These are phyloP conservation scores for Ceratorhiza oryzae-sativae DNA, from an alignment of 1,284 basidiomycete genomes.

Conservation along the genomic window DNA sequence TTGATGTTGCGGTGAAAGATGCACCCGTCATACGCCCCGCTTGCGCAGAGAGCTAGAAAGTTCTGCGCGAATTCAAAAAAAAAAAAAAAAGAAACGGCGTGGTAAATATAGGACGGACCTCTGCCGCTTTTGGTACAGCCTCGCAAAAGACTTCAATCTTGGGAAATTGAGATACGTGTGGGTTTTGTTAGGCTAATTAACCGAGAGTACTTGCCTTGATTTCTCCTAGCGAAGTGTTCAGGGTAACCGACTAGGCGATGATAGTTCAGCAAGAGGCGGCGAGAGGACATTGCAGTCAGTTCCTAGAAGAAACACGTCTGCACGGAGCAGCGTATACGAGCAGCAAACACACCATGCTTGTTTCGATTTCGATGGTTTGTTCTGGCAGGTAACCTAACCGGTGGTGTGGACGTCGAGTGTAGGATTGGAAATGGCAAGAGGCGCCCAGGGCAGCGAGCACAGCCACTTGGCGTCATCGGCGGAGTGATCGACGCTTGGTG, in stretches of 20 bases:
- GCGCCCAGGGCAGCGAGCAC: slow-evolving; percentile 1
- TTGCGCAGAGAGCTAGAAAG: slow-evolving; percentile 92
- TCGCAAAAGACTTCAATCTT: slow-evolving; percentile 98
- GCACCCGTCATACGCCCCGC: slow-evolving; percentile 85
- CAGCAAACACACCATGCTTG: slow-evolving; percentile 8
- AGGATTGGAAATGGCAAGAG: neutral
- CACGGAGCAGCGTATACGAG: neutral
- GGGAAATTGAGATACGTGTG: neutral
- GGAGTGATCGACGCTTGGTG: slow-evolving; percentile 19
- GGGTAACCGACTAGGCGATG: slow-evolving; percentile 80
- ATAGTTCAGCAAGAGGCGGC: neutral
- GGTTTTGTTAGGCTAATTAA: neutral
- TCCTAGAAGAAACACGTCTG: neutral
- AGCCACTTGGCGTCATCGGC: neutral
- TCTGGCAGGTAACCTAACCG: neutral
- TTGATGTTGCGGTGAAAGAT: slow-evolving; percentile 94
- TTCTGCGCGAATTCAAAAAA: too few relatives aligned
- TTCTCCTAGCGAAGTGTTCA: slow-evolving; percentile 93
- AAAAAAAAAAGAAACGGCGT: too few relatives aligned
- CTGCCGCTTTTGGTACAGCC: slow-evolving; percentile 90
- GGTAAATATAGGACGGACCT: too few relatives aligned
- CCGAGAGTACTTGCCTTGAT: slow-evolving; percentile 73
- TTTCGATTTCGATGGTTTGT: neutral
- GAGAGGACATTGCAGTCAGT: slow-evolving; percentile 3
- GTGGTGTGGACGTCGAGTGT: neutral